Evolutionary conservation across 805 yeast genomes (phyloP).

Genomic region (Barnettozyma botsteinii): DNA sequence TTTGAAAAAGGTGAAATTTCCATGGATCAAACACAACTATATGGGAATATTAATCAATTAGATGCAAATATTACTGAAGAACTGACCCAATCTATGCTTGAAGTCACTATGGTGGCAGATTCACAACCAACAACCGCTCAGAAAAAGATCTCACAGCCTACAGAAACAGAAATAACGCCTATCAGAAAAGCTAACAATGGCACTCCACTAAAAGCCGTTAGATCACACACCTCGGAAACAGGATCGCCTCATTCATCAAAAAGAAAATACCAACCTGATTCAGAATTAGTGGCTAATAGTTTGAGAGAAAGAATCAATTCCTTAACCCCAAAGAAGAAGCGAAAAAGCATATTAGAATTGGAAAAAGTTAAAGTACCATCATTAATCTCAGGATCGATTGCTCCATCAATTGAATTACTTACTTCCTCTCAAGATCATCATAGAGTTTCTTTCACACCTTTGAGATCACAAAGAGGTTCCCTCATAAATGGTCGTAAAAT

Average conservation of each 20-base stretch:
- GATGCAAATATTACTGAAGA: constrained; percentile 1
- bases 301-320: constrained; percentile 22
- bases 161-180: not conserved
- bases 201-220: constrained; percentile 22
- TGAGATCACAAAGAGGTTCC: constrained; percentile 17
- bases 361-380: not conserved
- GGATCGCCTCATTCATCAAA: constrained; percentile 27
- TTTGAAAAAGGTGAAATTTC: constrained; percentile 3
- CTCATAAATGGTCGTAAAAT: constrained; percentile 13
- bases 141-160: not conserved
- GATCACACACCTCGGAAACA: constrained; percentile 27
- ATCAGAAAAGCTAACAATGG: not conserved
- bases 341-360: constrained; percentile 7
- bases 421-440: constrained; percentile 11
- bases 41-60: constrained; percentile 4
- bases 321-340: constrained; percentile 22
- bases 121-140: too few species aligned
- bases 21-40: constrained; percentile 18
- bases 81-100: constrained; percentile 3
- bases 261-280: constrained; percentile 9
- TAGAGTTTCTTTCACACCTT: constrained; percentile 24
- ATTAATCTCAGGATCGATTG: not conserved
- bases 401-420: constrained; percentile 5
- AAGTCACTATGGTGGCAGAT: constrained; percentile 14
- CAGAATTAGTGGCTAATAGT: constrained; percentile 11